A percentile compares a stretch with the other conserved stretches of the same genome.
phyloP scores from a whole-genome alignment of 768 basidiomycete species.

The Hericium rajendrae region DNA sequence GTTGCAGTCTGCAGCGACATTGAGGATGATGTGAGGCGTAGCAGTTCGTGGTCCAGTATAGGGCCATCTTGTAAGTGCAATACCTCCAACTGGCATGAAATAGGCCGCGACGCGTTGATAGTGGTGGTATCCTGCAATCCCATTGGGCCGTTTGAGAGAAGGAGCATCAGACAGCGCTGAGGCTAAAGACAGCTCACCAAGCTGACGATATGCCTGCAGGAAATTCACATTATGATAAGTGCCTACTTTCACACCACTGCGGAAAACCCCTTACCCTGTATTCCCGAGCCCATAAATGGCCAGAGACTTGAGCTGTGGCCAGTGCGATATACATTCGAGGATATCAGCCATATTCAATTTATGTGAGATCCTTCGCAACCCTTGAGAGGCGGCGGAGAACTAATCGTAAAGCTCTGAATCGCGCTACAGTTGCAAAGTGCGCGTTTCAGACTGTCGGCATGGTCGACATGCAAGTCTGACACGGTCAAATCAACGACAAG shows the following conservation, averaged over 20 bases:
- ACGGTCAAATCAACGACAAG: neutral
- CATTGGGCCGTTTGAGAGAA: too few relatives aligned
- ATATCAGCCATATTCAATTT: neutral
- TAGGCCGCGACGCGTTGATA: neutral
- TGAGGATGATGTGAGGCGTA: neutral
- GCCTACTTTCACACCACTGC: neutral
- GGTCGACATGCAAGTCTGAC: neutral
- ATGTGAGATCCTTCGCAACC: neutral
- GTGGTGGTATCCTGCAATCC: too few relatives aligned
- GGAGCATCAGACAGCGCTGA: too few relatives aligned
- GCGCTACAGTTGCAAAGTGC: neutral
- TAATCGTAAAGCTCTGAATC: neutral
- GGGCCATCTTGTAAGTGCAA: neutral
- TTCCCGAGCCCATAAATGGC: neutral
- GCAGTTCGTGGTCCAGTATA: neutral
- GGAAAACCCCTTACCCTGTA: neutral
- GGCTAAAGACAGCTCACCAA: too few relatives aligned
- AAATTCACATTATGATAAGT: neutral
- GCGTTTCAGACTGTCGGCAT: neutral
- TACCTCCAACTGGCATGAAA: neutral
- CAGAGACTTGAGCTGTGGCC: neutral
- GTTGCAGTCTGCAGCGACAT: neutral
- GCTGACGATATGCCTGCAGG: too few relatives aligned
- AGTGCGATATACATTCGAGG: neutral
- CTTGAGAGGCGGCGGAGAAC: neutral